phyloP scores from a whole-genome alignment of 192 early-diverging fungal genomes.

The Obelidium mucronatum region DNA sequence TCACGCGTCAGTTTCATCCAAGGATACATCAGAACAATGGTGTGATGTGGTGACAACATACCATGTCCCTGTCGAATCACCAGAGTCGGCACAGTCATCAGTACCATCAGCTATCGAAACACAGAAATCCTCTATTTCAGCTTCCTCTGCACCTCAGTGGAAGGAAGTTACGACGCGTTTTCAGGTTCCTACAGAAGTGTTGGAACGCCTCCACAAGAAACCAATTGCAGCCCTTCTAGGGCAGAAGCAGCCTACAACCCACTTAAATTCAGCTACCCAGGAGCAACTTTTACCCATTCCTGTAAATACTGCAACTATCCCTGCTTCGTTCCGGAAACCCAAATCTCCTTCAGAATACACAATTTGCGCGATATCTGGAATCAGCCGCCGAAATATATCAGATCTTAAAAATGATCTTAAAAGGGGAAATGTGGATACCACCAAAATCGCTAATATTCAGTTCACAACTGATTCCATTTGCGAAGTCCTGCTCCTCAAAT shows the following conservation, averaged over 20 bases:
- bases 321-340: neutral
- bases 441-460: slow-evolving; percentile 10
- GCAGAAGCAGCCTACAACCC: too few species aligned
- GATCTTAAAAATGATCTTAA: slow-evolving; percentile 4
- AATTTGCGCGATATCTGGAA: neutral
- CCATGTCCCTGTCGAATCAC: neutral
- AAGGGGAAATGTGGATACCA: neutral
- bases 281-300: too few species aligned
- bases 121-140: too few species aligned
- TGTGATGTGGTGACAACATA: neutral
- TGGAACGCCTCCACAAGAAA: slow-evolving; percentile 5
- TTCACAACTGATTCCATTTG: neutral
- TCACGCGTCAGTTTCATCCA: neutral
- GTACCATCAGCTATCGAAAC: too few species aligned
- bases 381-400: neutral
- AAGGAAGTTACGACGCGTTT: neutral
- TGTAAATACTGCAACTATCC: neutral
- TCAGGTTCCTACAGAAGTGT: neutral
- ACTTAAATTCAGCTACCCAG: too few species aligned
- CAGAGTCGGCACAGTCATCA: too few species aligned
- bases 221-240: too few species aligned
- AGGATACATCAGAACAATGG: neutral
- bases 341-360: slow-evolving; percentile 1
- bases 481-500: neutral
- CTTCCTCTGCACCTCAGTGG: neutral